These are phyloP conservation scores for Rubus idaeus DNA, from an alignment of 306 rosid species.

Conservation along the genomic window DNA sequence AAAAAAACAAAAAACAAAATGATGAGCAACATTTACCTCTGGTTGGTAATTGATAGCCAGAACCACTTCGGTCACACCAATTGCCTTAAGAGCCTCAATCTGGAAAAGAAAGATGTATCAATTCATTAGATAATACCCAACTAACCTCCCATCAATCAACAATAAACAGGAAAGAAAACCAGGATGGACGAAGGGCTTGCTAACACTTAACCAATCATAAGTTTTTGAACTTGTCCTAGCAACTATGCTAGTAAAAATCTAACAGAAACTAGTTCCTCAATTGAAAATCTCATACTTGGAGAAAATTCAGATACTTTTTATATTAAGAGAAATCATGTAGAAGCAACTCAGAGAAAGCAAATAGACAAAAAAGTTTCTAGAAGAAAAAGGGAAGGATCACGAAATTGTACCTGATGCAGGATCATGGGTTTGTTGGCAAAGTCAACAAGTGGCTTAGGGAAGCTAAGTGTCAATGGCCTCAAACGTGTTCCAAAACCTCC, in stretches of 20 bases:
- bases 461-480: constrained; percentile 99
- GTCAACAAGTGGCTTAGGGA: constrained; percentile 99
- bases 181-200: too few relatives aligned
- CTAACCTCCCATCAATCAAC: background rate
- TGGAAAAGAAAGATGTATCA: constrained; percentile 33
- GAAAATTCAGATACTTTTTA: background rate
- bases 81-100: constrained; percentile 97
- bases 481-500: constrained; percentile 99
- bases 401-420: constrained; percentile 84
- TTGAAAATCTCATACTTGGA: too few relatives aligned
- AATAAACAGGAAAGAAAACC: background rate
- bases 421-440: constrained; percentile 99
- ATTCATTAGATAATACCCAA: background rate
- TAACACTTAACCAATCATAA: too few relatives aligned
- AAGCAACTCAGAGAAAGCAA: background rate
- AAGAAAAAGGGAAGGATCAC: constrained; percentile 1
- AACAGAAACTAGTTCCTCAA: too few relatives aligned
- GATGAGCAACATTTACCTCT: constrained; percentile 53
- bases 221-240: too few relatives aligned
- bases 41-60: constrained; percentile 99
- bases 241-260: too few relatives aligned
- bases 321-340: too few relatives aligned
- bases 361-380: background rate
- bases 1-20: background rate
- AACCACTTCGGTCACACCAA: constrained; percentile 93